Evolutionary conservation across 352 stramenopile genomes (phyloP), one percentile per base, ranked within the genome.

Genomic region (Pythium volutum): DNA sequence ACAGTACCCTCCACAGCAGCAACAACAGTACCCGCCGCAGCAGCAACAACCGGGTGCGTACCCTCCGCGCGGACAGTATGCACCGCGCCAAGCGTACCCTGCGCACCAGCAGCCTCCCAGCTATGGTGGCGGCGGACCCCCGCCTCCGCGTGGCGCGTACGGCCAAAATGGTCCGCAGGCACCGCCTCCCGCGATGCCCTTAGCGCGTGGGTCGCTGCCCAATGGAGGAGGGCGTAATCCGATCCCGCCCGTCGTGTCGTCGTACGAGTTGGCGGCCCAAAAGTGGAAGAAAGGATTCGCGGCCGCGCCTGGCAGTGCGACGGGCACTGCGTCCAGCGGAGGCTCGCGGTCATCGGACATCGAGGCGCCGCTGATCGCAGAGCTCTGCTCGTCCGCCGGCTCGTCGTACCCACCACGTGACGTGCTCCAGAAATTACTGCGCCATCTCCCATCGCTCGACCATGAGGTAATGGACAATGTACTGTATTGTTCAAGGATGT

Each of bases 351-450:
- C 82, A 49, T 71, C 69, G 18, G 80, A 90, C 54, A 58, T 92
- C 25, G 83, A 92, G 55, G 84, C 77, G 46, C 76, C 74, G 61
- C 74, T 94, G 4, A 70, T 94, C 34, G 76, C 71, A 9, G 85
- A 94, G 59, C 74, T 94, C 18, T 94, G 85, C 69, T 89, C 85
- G 47, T 84, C 81, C 6, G 64, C 81, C 26, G 85, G 85, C n/a
- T 88, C 83, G 20, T 94, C 85, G 27, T 93, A 92, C 64, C 85
- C 85, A 22, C 79, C 85, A 33, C 75, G 81, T 41, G 85, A 95
- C 41, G 68, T 84, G 59, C 66, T 95, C 42, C 83, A 93, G 43
- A 95, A 89, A 54, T 62, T 95, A 36, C 51, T 91, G 50, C 83
- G 83, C 31, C 76, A 91, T 36, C 36, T 95, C 34, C 77, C 78